These are phyloP conservation scores for Fusarium sp. DNA, from an alignment of 2,329 filamentous ascomycete genomes.

Conservation along the genomic window DNA sequence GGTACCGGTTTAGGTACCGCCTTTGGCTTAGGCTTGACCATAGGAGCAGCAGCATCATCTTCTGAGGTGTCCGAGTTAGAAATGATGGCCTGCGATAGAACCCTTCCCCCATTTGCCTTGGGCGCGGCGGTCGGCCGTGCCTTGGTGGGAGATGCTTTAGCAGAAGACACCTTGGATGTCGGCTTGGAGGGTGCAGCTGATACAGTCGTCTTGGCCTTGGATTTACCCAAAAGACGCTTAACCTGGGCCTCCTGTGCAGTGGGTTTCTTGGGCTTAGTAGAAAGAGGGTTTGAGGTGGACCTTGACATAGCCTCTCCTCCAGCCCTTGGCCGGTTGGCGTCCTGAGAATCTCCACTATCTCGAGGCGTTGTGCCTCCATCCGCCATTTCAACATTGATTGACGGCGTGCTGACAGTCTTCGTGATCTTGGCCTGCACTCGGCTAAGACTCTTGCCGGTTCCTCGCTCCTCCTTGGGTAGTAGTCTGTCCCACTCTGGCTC, in stretches of 20 bases:
- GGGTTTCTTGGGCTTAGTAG: slow-evolving; percentile 65
- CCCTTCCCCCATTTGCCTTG: slow-evolving; percentile 54
- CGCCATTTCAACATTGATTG: slow-evolving; percentile 59
- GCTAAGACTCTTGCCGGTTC: slow-evolving; percentile 67
- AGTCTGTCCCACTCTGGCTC: slow-evolving; percentile 70
- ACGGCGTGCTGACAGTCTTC: slow-evolving; percentile 57
- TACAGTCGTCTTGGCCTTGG: slow-evolving; percentile 48
- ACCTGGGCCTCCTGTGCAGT: slow-evolving; percentile 63
- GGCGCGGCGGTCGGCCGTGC: slow-evolving; percentile 42
- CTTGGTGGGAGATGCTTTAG: slow-evolving; percentile 54
- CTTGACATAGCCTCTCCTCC: slow-evolving; percentile 58
- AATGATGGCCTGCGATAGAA: slow-evolving; percentile 65
- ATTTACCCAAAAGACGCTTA: slow-evolving; percentile 60
- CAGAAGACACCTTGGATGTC: slow-evolving; percentile 52
- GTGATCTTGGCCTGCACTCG: slow-evolving; percentile 68
- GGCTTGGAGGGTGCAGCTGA: slow-evolving; percentile 44
- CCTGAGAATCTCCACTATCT: slow-evolving; percentile 48
- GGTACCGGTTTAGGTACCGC: slow-evolving; percentile 36
- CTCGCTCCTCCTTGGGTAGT: slow-evolving; percentile 65
- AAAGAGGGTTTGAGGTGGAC: slow-evolving; percentile 61
- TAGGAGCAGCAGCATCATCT: slow-evolving; percentile 55
- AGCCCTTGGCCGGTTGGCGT: slow-evolving; percentile 44
- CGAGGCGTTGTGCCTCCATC: slow-evolving; percentile 57
- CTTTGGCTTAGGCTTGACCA: slow-evolving; percentile 47
- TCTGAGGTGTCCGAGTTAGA: slow-evolving; percentile 66